Conservation (phyloP, 495 filamentous ascomycete genomes). For the Trypethelium eluteriae region DNA sequence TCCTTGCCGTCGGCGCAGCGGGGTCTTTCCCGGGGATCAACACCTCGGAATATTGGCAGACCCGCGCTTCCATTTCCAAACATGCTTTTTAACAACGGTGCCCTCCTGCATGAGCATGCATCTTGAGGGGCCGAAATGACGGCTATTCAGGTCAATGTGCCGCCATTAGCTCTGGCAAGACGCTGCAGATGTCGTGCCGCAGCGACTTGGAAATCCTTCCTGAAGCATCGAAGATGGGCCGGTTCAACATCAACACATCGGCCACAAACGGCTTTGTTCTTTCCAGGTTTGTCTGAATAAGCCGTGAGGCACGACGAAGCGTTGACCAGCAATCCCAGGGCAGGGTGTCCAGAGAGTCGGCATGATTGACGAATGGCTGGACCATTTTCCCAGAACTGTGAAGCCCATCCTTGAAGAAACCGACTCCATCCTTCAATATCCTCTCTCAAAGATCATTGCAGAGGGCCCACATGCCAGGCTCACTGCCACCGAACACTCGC, state of each 20-base stretch:
- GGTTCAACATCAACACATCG: constrained; percentile 23
- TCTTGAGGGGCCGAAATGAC: constrained; percentile 6
- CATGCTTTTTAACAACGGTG: not conserved
- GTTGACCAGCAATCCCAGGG: constrained; percentile 42
- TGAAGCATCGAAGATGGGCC: constrained; percentile 19
- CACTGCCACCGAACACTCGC: constrained; percentile 76
- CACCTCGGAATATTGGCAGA: not conserved
- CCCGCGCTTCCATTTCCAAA: not conserved
- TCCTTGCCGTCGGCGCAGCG: constrained; percentile 6
- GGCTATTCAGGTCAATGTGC: not conserved
- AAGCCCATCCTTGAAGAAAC: constrained; percentile 70
- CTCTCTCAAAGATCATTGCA: constrained; percentile 68
- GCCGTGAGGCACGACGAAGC: not conserved
- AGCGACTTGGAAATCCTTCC: not conserved
- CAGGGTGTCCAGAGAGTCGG: constrained; percentile 92
- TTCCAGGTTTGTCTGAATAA: constrained; percentile 31
- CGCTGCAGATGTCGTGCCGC: not conserved
- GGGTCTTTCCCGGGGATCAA: not conserved
- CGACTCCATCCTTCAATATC: constrained; percentile 61
- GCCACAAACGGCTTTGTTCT: constrained; percentile 39
- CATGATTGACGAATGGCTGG: constrained; percentile 79
- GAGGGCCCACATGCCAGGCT: constrained; percentile 67
- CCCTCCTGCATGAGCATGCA: constrained; percentile 1
- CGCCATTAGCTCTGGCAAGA: not conserved
- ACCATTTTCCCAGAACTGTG: constrained; percentile 71